phyloP scores from a whole-genome alignment of 768 basidiomycete species.

The Suillus subluteus region DNA sequence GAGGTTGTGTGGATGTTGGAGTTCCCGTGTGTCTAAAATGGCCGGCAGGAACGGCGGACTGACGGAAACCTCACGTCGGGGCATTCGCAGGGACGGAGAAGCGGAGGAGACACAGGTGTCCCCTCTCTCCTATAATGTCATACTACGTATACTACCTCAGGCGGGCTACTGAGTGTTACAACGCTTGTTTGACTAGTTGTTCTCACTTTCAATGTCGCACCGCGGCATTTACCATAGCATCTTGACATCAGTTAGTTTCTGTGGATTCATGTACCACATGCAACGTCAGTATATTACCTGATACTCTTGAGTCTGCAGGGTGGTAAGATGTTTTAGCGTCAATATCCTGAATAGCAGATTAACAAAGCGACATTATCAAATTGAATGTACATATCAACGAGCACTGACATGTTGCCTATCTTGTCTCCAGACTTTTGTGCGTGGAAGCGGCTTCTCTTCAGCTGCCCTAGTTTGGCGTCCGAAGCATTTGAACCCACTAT shows the following conservation, averaged over 20 bases:
- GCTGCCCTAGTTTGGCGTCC: neutral
- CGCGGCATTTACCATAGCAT: neutral
- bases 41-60: neutral
- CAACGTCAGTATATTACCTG: neutral
- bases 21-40: too few relatives aligned
- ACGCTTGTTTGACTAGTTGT: neutral
- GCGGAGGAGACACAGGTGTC: neutral
- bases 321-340: neutral
- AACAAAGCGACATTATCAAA: neutral
- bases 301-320: neutral
- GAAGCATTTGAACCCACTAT: neutral
- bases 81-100: neutral
- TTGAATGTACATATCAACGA: neutral
- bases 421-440: neutral
- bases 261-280: neutral
- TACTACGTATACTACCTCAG: neutral
- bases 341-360: neutral
- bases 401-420: neutral
- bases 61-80: neutral
- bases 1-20: neutral
- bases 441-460: neutral
- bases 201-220: neutral
- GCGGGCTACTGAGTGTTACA: neutral
- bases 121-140: neutral
- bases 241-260: neutral